phyloP scores from a whole-genome alignment of 305 asterid genomes.

The Withania somnifera region DNA sequence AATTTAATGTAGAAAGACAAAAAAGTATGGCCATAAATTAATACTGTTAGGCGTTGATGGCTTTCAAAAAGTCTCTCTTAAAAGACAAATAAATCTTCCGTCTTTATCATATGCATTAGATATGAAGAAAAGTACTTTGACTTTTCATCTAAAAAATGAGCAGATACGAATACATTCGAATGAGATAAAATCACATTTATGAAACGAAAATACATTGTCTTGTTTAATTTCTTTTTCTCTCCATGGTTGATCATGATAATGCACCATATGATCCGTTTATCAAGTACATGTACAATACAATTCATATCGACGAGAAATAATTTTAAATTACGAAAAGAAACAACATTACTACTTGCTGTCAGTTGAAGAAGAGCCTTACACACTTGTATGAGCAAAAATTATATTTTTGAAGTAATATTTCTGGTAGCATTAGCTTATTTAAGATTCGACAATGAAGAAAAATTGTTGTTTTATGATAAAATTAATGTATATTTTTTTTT shows the following conservation, averaged over 20 bases:
- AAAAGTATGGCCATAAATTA: neutral
- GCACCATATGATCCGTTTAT: neutral
- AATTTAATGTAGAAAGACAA: too few species aligned
- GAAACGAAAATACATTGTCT: neutral
- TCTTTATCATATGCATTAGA: neutral
- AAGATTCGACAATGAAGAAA: neutral
- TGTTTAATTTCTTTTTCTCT: neutral
- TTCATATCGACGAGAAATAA: slow-evolving; percentile 12
- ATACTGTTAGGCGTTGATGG: neutral
- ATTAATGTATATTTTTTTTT: neutral
- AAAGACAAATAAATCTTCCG: neutral
- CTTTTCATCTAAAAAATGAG: neutral
- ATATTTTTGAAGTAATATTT: slow-evolving; percentile 7
- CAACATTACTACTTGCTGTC: neutral
- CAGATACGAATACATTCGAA: neutral
- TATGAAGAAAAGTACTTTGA: neutral
- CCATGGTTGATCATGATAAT: neutral
- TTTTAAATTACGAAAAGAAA: neutral
- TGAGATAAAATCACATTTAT: neutral
- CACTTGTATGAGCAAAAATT: neutral
- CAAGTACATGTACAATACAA: neutral
- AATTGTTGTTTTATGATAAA: neutral
- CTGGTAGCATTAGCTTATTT: neutral
- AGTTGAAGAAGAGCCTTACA: neutral
- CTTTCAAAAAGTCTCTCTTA: neutral